Base-by-base conservation (phyloP, 108 stramenopile species). In the Stephanodiscus minutulus region DNA sequence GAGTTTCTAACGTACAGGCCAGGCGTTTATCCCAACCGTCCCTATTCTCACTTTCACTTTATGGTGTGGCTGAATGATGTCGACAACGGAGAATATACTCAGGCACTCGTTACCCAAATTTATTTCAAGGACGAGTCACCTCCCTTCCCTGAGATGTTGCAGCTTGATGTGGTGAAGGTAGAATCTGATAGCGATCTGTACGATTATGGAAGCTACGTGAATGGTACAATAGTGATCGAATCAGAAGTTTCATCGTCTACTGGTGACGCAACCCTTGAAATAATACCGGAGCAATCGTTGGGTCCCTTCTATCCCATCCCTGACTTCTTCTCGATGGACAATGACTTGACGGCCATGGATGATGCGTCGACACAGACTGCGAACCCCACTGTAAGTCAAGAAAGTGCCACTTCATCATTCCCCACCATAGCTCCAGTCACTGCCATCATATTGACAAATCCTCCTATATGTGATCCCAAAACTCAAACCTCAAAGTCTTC, bases 191-290 rank as follows among this genome's bases (percentile, higher is more conserved):
- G 15, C 3, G 11, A 15, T 3, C 39, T 39, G 13, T 64, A 46
- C 62, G 17, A 48, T 24, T 64, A 47, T 46, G 62, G 62, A 41
- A 48, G 62, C 41, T 64, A 64, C 22, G 62, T 64, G 62, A 64
- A 64, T 48, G 62, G 62, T 0, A 64, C 62, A 5, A 64, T 64
- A 4, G 62, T 64, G 43, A 41, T 64, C 39, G 62, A 46, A 18
- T 7, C 27, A 13, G 2, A n/a, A n/a, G n/a, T n/a, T 28, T 39
- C 41, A 18, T 24, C 36, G 1, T 8, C 1, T 1, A 41, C 17
- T 1, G 41, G 39, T 1, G 6, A 22, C 15, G n/a, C 62, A 27
- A 22, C 20, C 20, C 62, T 64, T 17, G 46, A 25, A 6, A 20
- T 20, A 0, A 43, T 43, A 27, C 62, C 62, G 18, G 43, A 18